These are phyloP conservation scores for Rhizoclosmatium globosum DNA, from an alignment of 192 early-diverging fungal species.

Conservation along the genomic window DNA sequence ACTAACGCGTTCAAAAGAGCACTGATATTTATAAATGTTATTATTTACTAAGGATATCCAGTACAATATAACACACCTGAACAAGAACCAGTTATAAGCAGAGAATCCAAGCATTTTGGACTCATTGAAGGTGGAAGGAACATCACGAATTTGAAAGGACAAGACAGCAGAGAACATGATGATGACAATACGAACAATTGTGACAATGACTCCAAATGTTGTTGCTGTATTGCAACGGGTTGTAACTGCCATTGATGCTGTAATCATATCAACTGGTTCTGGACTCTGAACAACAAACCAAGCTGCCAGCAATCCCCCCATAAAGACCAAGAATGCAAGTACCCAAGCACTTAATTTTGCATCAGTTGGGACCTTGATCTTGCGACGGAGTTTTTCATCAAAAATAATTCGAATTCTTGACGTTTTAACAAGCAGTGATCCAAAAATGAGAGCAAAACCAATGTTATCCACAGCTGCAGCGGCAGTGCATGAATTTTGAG, in stretches of 20 bases:
- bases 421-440: constrained; percentile 27
- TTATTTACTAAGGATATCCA: neutral
- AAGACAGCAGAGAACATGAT: constrained; percentile 3
- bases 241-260: constrained; percentile 1
- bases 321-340: neutral
- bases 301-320: constrained; percentile 1
- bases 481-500: neutral
- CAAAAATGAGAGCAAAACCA: constrained; percentile 31
- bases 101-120: constrained; percentile 14
- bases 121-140: constrained; percentile 18
- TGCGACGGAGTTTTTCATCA: constrained; percentile 2
- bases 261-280: constrained; percentile 3
- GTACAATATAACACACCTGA: neutral
- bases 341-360: neutral
- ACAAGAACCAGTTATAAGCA: neutral
- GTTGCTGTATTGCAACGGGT: constrained; percentile 10
- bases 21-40: neutral
- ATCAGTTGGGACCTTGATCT: neutral
- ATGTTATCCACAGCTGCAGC: constrained; percentile 11
- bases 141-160: constrained; percentile 11
- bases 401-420: constrained; percentile 5
- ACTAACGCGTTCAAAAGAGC: constrained; percentile 13
- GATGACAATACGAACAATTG: constrained; percentile 12
- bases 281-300: constrained; percentile 13
- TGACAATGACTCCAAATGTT: neutral